Base-by-base conservation (phyloP, 192 early-diverging fungal species). In the Endogone sp. region DNA sequence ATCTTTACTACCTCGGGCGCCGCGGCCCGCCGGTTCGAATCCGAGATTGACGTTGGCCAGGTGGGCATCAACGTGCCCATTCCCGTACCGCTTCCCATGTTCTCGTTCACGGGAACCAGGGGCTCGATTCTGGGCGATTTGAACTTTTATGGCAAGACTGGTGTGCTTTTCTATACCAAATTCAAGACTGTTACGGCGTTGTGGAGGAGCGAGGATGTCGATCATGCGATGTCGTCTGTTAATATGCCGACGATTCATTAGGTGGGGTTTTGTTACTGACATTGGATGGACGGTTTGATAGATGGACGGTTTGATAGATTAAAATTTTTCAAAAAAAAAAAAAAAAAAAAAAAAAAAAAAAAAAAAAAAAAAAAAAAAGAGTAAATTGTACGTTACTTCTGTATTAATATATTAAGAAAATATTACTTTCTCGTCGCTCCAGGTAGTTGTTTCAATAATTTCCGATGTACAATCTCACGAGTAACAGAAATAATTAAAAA, bases 21-120 rank as follows among this genome's bases (percentile, higher is more conserved):
- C 44, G 82, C 79, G 63, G 96, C 96, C 10, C 86, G 94, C 62
- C 90, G 91, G 81, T 97, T 98, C 82, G 83, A 88, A 75, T 75
- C 87, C 27, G 92, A 95, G 69, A 88, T 96, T 64, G 94, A 95
- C 74, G 95, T 91, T 29, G 96, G 96, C 20, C 96, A 98, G 81
- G 88, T 97, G 29, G 95, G 93, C 62, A 82, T 86, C 77, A 89
- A 88, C 30, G 93, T 96, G 25, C 95, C 96, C 6, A 97, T 97
- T 68, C 96, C 96, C 4, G 96, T 98, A 29, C 96, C 96, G 4
- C 81, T 98, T 69, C 96, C 96, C 65, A 94, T 95, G 89, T 98
- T 98, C 82, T 93, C 92, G 60, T 97, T 97, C 82, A 98, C 96
- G 20, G 96, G 95, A 2, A 89, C 85, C 63, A 84, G 92, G 66